Base-by-base conservation (phyloP, 768 basidiomycete species). In the Suillus subluteus region DNA sequence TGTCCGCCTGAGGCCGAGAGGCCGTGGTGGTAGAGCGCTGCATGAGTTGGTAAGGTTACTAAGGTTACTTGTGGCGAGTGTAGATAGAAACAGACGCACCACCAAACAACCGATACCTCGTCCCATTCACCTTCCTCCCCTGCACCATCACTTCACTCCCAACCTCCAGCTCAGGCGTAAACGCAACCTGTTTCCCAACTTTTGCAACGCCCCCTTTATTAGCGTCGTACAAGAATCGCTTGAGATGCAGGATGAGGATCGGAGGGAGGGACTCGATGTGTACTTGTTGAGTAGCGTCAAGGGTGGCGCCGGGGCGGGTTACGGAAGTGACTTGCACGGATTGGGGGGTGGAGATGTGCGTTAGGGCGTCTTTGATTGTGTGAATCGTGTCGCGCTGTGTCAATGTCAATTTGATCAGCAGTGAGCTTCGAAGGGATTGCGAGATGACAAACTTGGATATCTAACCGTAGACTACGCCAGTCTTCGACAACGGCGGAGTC, bases 21-120 rank as follows among this genome's bases (percentile, higher is more conserved):
- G 2, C 97, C 97, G 70, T 99, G 96, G 76, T 99, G 97, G 77
- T 98, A 98, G 15, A 98, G 79, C 11, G 89, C 97, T 54, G 16
- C 13, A 7, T 15, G 46, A 13, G 12, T 48, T 12, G 48, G n/a
- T 23, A 12, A 48, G 48, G 5, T 23, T 23, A 23, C 2, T 23
- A 12, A 48, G 48, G 5, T 23, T 23, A 23, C 2, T n/a, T 23
- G n/a, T 13, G 12, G n/a, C n/a, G 4, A 48, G 5, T 37, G 35
- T 8, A 1, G 7, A 37, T 12, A 44, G 15, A 52, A 55, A 13
- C 18, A 32, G 67, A 32, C 87, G 65, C 70, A 92, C 93, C 92
- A 70, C 93, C 94, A 73, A 95, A 95, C 11, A 97, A 84, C 71
- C 89, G 90, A 75, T 96, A 97, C 72, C 84, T 84, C 52, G 84